A percentile compares a stretch with the other conserved stretches of the same genome.
Conservation (phyloP, 2,329 filamentous ascomycete species). For the Phialophora chinensis region DNA sequence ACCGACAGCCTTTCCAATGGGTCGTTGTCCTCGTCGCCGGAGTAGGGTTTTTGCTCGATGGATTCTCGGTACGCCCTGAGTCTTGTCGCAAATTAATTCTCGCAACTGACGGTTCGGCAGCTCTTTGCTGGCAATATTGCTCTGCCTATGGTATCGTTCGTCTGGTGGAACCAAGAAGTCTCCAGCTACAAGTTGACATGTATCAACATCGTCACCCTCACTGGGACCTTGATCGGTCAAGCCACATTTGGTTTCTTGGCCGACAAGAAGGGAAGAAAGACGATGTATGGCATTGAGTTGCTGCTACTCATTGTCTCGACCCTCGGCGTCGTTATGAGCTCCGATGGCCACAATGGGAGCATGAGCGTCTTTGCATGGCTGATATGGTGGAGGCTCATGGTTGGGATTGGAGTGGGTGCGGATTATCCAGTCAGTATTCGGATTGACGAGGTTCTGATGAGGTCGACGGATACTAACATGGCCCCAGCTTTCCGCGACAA, state of each 20-base stretch:
- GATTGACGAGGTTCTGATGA: not conserved
- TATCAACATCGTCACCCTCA: slow-evolving; percentile 55
- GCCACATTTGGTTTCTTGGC: slow-evolving; percentile 55
- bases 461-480: not conserved
- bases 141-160: slow-evolving; percentile 55
- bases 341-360: slow-evolving; percentile 49
- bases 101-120: slow-evolving; percentile 36
- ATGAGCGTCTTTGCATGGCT: slow-evolving; percentile 56
- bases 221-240: slow-evolving; percentile 56
- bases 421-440: slow-evolving; percentile 61
- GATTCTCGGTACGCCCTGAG: slow-evolving; percentile 44
- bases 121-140: slow-evolving; percentile 59
- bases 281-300: slow-evolving; percentile 59
- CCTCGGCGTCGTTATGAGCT: slow-evolving; percentile 55
- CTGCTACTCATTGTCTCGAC: slow-evolving; percentile 55
- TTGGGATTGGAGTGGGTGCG: slow-evolving; percentile 66
- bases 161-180: slow-evolving; percentile 54
- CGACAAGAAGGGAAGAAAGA: slow-evolving; percentile 56
- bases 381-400: slow-evolving; percentile 55
- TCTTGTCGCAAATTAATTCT: slow-evolving; percentile 33
- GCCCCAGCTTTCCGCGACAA: slow-evolving; percentile 63
- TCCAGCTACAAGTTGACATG: slow-evolving; percentile 46
- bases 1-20: slow-evolving; percentile 52
- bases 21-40: slow-evolving; percentile 55
- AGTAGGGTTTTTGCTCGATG: slow-evolving; percentile 58